Evolutionary conservation across 176 grass and related monocot species (phyloP).

Genomic region (Zoysia japonica): DNA sequence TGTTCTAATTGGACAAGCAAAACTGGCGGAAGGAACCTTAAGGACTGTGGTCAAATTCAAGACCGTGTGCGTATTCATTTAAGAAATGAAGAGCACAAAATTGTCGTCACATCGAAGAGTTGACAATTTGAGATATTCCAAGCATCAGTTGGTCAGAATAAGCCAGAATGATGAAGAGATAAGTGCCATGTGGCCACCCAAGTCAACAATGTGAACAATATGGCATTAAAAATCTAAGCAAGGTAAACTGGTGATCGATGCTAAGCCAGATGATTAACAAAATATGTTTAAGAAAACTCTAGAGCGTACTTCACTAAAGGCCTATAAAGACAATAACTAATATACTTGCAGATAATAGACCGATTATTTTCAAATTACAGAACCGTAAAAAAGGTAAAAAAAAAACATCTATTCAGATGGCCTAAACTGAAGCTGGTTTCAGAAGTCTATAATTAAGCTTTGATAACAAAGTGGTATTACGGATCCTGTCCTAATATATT

Average conservation of each 20-base stretch:
- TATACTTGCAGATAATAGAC: too few species aligned
- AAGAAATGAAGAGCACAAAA: not conserved
- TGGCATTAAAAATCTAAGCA: not conserved
- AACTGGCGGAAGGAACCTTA: not conserved
- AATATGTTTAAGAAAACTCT: too few species aligned
- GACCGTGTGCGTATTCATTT: slow-evolving; percentile 4
- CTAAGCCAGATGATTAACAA: too few species aligned
- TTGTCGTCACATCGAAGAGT: not conserved
- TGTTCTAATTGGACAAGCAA: not conserved
- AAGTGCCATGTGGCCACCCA: not conserved
- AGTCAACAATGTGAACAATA: not conserved
- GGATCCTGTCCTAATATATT: not conserved
- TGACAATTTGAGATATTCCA: not conserved
- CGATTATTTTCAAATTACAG: too few species aligned
- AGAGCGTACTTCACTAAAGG: too few species aligned
- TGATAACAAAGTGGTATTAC: not conserved
- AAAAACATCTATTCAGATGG: too few species aligned
- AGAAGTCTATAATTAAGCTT: too few species aligned
- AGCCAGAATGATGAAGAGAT: not conserved
- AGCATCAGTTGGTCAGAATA: not conserved
- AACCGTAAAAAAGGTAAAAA: too few species aligned
- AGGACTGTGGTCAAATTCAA: not conserved
- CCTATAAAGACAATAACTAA: too few species aligned
- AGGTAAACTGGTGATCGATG: too few species aligned
- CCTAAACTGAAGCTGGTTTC: too few species aligned